Evolutionary conservation across 441 rosid genomes (phyloP), one percentile per base, ranked within the genome.

Genomic region (Capsella rubella): DNA sequence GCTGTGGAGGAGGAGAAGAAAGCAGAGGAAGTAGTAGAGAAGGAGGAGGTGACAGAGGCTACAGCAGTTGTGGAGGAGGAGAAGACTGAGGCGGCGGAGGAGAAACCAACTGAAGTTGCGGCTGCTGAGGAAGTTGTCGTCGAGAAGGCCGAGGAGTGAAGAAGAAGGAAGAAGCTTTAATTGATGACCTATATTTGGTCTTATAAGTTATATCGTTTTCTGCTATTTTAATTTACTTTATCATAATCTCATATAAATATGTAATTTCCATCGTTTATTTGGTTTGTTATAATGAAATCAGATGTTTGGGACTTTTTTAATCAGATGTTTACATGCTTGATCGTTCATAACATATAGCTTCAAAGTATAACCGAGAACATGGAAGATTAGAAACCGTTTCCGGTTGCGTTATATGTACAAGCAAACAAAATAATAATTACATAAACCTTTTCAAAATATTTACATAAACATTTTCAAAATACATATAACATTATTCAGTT

Each of bases 131-230:
- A 68, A 53, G 79, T 55, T n/a, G 51, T 56, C 35, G 69, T 11
- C 14, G 60, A 76, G 71, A 69, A 63, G 60, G 61, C 54, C 14
- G 75, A 62, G 13, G 67, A 54, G 60, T 76, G 64, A 76, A 47
- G 60, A 46, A 18, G 54, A 42, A 40, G 51, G 34, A 69, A 29
- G 47, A 47, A 47, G 43, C 31, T 47, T 16, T 32, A 39, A 21
- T 21, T 21, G 25, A 21, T 69, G 66, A 69, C 66, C 68, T 29
- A 55, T 45, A 35, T 39, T 69, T 46, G 79, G 65, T 76, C 46
- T 54, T 46, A 37, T 21, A 21, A 21, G 25, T 21, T 21, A 21
- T 54, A 62, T 54, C 57, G 9, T 37, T 69, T 21, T 49, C 3
- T 21, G 25, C 25, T 46, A 16, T 13, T 10, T 39, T 29, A 55